phyloP scores from a whole-genome alignment of 2,329 filamentous ascomycete genomes.

The Calonectria hawksworthii region DNA sequence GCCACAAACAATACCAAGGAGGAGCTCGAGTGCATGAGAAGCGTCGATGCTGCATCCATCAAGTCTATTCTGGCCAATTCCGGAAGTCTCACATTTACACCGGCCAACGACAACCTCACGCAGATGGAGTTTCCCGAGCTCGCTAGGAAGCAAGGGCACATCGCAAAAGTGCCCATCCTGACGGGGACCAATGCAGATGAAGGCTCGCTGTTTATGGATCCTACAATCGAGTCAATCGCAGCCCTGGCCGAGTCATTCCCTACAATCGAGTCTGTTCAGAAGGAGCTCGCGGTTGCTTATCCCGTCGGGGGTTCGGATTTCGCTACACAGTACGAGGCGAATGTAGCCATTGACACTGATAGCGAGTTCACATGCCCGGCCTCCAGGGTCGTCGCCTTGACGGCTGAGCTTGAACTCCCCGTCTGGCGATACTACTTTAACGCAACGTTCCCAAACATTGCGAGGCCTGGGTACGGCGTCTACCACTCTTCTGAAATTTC shows the following conservation, averaged over 20 bases:
- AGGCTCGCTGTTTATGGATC: background rate
- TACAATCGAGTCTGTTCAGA: background rate
- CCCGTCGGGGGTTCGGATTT: background rate
- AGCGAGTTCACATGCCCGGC: background rate
- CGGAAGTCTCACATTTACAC: background rate
- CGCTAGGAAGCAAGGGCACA: background rate
- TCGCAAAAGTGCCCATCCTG: background rate
- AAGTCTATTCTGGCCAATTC: background rate
- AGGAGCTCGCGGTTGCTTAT: background rate
- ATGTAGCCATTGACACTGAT: background rate
- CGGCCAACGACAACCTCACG: background rate
- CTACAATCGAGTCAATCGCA: background rate
- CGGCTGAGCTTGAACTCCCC: background rate
- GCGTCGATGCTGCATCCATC: background rate
- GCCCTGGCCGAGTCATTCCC: background rate
- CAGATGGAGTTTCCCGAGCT: background rate
- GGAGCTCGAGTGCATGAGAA: background rate
- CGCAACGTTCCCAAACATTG: background rate
- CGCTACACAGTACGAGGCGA: background rate
- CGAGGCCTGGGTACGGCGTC: background rate
- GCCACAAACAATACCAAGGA: background rate
- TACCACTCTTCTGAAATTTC: background rate
- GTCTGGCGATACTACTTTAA: constrained; percentile 5
- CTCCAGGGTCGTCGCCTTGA: background rate
- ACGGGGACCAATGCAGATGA: background rate